Evolutionary conservation across 2,329 filamentous ascomycete genomes (phyloP).

Genomic region (Colletotrichum sp.): DNA sequence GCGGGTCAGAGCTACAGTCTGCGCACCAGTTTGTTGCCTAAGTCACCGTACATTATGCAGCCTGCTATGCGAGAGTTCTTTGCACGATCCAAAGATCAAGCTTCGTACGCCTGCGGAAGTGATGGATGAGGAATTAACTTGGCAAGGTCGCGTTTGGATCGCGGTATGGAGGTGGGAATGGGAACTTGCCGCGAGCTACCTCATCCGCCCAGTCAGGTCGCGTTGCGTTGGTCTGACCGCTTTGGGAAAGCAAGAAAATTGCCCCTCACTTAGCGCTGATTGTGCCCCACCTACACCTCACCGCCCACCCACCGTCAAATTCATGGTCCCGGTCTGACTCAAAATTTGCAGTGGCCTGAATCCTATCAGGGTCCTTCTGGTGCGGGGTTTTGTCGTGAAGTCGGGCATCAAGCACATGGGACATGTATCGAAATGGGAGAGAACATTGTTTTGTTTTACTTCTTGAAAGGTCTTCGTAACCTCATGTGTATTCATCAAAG

Average conservation of each 20-base stretch:
- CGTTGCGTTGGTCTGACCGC: conserved; percentile 16
- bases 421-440: neutral
- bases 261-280: conserved; percentile 17
- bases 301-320: neutral
- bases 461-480: conserved; percentile 20
- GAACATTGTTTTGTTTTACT: neutral
- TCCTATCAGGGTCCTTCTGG: neutral
- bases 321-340: neutral
- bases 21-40: conserved; percentile 82
- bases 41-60: conserved; percentile 81
- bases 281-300: conserved; percentile 18
- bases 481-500: conserved; percentile 21
- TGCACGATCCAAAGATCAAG: neutral
- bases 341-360: neutral
- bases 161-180: neutral
- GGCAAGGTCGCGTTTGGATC: neutral
- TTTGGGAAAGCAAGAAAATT: neutral
- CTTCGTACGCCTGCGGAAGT: neutral
- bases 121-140: neutral
- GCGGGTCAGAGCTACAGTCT: neutral
- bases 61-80: neutral
- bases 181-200: neutral
- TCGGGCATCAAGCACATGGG: neutral
- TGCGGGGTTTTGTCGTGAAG: neutral
- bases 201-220: neutral